These are phyloP conservation scores for Keqinozyma sinolaborantium DNA, from an alignment of 1,139 yeast species.

Conservation along the genomic window DNA sequence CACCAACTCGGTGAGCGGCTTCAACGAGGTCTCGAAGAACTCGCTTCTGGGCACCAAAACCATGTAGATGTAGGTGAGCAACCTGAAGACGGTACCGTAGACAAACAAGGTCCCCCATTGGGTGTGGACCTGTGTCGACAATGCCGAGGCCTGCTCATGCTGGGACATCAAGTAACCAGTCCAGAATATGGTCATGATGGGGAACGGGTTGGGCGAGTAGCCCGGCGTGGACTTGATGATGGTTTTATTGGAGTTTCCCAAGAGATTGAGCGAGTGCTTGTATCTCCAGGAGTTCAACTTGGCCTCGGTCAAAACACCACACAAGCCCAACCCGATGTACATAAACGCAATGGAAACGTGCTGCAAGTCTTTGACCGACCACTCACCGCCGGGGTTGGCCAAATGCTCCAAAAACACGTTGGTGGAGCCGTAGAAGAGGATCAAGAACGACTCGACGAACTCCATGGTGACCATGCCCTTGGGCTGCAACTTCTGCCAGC, in stretches of 20 bases:
- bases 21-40: slow-evolving; percentile 37
- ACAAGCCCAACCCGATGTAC: slow-evolving; percentile 87
- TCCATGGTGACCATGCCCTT: slow-evolving; percentile 75
- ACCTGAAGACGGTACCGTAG: slow-evolving; percentile 73
- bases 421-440: slow-evolving; percentile 83
- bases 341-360: slow-evolving; percentile 95
- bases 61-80: slow-evolving; percentile 61
- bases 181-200: slow-evolving; percentile 90
- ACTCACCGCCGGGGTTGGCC: slow-evolving; percentile 65
- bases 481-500: slow-evolving; percentile 40
- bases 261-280: slow-evolving; percentile 30
- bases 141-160: slow-evolving; percentile 78
- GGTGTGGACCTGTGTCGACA: slow-evolving; percentile 75
- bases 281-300: slow-evolving; percentile 48
- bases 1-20: slow-evolving; percentile 82
- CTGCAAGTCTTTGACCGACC: slow-evolving; percentile 92
- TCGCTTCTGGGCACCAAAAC: slow-evolving; percentile 45
- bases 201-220: slow-evolving; percentile 87
- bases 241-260: slow-evolving; percentile 9
- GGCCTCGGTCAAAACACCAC: slow-evolving; percentile 80
- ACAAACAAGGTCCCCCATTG: slow-evolving; percentile 91
- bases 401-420: slow-evolving; percentile 89
- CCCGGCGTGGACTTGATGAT: slow-evolving; percentile 59
- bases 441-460: slow-evolving; percentile 71
- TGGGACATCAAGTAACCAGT: slow-evolving; percentile 96